These are phyloP conservation scores for Dittrichia graveolens DNA, from an alignment of 129 eudicot genomes.

Conservation along the genomic window DNA sequence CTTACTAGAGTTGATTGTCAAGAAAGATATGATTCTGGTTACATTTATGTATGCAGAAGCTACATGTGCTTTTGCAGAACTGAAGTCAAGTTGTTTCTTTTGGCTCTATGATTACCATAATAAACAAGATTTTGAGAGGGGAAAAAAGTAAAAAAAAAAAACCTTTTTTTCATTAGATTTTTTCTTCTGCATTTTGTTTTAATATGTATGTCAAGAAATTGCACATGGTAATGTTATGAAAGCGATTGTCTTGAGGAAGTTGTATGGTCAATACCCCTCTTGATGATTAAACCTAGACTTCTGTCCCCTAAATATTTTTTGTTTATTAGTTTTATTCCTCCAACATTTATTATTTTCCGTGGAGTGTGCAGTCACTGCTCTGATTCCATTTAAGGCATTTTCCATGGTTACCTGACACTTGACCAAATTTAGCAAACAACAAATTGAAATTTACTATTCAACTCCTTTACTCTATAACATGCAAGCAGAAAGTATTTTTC, in stretches of 20 bases:
- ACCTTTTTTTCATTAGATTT: neutral
- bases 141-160: neutral
- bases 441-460: slow-evolving; percentile 9
- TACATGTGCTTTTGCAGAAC: slow-evolving; percentile 29
- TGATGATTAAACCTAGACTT: slow-evolving; percentile 7
- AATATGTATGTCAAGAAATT: slow-evolving; percentile 25
- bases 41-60: slow-evolving; percentile 28
- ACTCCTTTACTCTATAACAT: neutral
- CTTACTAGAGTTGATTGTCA: slow-evolving; percentile 7
- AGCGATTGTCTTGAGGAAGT: slow-evolving; percentile 22
- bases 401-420: slow-evolving; percentile 13
- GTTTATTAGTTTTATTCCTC: slow-evolving; percentile 16
- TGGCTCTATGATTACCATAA: slow-evolving; percentile 29
- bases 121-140: neutral
- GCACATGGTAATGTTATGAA: slow-evolving; percentile 9
- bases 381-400: slow-evolving; percentile 33
- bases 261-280: too few species aligned
- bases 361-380: slow-evolving; percentile 29
- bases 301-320: slow-evolving; percentile 18
- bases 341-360: slow-evolving; percentile 23
- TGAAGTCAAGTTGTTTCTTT: slow-evolving; percentile 34
- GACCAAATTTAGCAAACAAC: neutral
- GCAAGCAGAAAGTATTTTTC: slow-evolving; percentile 5
- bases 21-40: slow-evolving; percentile 11
- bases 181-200: neutral